A percentile compares a stretch with the other conserved stretches of the same genome.
phyloP scores from a whole-genome alignment of 78 protist genomes.

The Paratrimastix pyriformis region DNA sequence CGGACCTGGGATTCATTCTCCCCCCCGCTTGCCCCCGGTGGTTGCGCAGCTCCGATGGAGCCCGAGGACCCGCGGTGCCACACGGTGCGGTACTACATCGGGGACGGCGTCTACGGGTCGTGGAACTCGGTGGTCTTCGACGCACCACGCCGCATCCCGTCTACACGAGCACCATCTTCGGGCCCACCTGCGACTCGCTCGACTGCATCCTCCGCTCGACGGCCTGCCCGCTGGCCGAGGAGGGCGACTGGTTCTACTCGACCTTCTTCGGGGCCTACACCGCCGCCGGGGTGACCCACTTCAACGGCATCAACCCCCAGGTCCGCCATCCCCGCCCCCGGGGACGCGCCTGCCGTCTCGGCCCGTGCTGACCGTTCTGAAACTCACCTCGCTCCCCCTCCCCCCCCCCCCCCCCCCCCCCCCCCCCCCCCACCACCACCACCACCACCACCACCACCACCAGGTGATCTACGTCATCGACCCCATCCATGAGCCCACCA shows the following conservation, averaged over 20 bases:
- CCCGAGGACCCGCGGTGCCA: not conserved
- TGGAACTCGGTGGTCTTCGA: slow-evolving; percentile 85
- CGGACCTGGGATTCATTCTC: not conserved
- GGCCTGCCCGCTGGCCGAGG: slow-evolving; percentile 2
- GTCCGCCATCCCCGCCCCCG: no score
- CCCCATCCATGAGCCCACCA: no score
- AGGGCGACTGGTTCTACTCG: slow-evolving; percentile 84
- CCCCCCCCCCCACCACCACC: no score
- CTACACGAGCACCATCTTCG: slow-evolving; percentile 66
- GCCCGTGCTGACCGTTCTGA: no score
- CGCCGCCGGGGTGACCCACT: slow-evolving; percentile 19
- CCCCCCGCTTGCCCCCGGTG: slow-evolving; percentile 12
- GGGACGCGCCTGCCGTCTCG: no score
- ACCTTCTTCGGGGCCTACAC: slow-evolving; percentile 94
- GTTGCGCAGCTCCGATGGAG: not conserved
- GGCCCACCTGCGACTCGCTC: slow-evolving; percentile 94
- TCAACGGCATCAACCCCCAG: no score
- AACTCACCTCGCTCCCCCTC: no score
- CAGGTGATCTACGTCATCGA: no score
- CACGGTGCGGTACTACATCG: slow-evolving; percentile 51
- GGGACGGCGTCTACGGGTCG: slow-evolving; percentile 85
- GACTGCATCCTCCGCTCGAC: slow-evolving; percentile 37
- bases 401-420: no score
- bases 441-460: no score
- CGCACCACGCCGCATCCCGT: slow-evolving; percentile 48